Evolutionary conservation across 257 asterid species (phyloP).

Genomic region (Rauvolfia tetraphylla): DNA sequence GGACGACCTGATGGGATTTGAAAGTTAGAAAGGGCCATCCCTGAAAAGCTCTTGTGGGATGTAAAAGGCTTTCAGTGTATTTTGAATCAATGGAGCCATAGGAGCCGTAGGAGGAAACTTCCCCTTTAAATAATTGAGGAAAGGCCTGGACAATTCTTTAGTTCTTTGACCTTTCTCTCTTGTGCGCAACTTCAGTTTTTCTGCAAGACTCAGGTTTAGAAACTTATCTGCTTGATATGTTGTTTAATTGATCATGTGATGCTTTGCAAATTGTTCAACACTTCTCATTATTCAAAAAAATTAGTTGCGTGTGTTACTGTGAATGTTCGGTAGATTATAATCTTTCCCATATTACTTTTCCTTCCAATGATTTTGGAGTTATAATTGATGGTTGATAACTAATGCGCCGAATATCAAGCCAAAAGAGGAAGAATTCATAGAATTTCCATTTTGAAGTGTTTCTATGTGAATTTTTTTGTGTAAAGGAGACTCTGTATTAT

Average conservation of each 20-base stretch:
- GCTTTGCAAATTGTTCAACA: neutral
- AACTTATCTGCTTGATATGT: neutral
- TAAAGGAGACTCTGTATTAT: neutral
- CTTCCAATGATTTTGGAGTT: neutral
- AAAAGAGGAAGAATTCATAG: neutral
- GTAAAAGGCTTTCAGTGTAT: neutral
- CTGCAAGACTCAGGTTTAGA: neutral
- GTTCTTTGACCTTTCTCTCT: neutral
- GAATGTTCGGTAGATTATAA: neutral
- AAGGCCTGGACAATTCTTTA: neutral
- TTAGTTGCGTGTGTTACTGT: neutral
- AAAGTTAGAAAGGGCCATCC: too few relatives aligned
- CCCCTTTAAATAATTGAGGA: neutral
- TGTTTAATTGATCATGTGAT: neutral
- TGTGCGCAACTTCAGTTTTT: neutral
- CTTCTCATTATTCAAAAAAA: neutral
- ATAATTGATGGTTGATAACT: neutral
- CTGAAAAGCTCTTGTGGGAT: neutral
- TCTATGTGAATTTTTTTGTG: neutral
- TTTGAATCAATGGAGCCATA: neutral
- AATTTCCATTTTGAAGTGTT: neutral
- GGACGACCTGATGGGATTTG: neutral
- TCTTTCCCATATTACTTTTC: neutral
- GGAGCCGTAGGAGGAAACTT: neutral
- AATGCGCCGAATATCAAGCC: neutral